These are phyloP conservation scores for Xerophyta viscosa DNA, from an alignment of 106 monocot species.

Conservation along the genomic window DNA sequence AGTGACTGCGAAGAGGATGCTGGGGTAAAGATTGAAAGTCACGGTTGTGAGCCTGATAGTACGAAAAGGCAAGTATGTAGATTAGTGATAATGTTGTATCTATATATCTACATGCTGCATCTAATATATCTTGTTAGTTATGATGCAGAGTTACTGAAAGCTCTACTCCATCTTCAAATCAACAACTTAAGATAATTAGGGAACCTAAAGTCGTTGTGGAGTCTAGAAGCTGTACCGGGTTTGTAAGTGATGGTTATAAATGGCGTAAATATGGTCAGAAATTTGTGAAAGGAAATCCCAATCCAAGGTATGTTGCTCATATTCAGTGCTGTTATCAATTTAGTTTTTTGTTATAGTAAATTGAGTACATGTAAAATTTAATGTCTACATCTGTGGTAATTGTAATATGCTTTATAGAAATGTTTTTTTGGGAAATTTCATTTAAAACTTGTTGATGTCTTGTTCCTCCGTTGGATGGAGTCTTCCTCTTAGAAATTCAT, in stretches of 20 bases:
- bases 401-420: too few relatives aligned
- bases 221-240: constrained; percentile 23
- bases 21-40: constrained; percentile 27
- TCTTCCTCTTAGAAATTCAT: too few relatives aligned
- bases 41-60: constrained; percentile 39
- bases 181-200: constrained; percentile 43
- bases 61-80: constrained; percentile 56
- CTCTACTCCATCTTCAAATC: constrained; percentile 18
- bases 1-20: constrained; percentile 94
- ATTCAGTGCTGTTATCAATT: too few relatives aligned
- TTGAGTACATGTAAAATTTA: too few relatives aligned
- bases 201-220: constrained; percentile 76
- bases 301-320: constrained; percentile 77
- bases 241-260: constrained; percentile 77
- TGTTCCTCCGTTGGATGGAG: too few relatives aligned
- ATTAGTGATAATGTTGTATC: background rate
- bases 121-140: constrained; percentile 1
- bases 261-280: constrained; percentile 99
- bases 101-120: background rate
- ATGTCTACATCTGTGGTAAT: too few relatives aligned
- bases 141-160: constrained; percentile 36
- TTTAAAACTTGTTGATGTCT: too few relatives aligned
- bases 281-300: constrained; percentile 92
- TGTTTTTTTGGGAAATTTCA: too few relatives aligned
- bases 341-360: too few relatives aligned